phyloP scores from a whole-genome alignment of 2,329 filamentous ascomycete species.

The Calonectria pteridis region DNA sequence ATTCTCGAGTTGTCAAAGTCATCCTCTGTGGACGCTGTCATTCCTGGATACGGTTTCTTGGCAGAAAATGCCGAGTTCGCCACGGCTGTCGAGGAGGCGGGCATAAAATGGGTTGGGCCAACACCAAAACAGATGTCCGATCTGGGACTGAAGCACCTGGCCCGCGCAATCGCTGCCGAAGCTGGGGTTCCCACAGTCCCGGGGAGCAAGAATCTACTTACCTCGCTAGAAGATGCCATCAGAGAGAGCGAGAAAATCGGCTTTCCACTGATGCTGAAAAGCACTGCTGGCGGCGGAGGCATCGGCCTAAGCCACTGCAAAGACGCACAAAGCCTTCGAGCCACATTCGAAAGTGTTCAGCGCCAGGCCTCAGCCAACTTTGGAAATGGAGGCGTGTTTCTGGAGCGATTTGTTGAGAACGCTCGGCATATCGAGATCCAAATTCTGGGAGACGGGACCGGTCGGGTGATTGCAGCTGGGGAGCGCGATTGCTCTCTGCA shows the following conservation, averaged over 20 bases:
- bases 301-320: slow-evolving; percentile 56
- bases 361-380: slow-evolving; percentile 57
- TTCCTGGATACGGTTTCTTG: slow-evolving; percentile 77
- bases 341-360: slow-evolving; percentile 53
- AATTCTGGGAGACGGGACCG: slow-evolving; percentile 60
- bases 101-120: slow-evolving; percentile 72
- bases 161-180: slow-evolving; percentile 48
- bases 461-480: slow-evolving; percentile 54
- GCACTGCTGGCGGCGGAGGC: slow-evolving; percentile 61
- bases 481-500: slow-evolving; percentile 66
- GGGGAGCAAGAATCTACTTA: slow-evolving; percentile 46
- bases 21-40: slow-evolving; percentile 66
- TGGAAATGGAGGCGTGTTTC: slow-evolving; percentile 54
- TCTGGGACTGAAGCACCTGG: slow-evolving; percentile 54
- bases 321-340: slow-evolving; percentile 45
- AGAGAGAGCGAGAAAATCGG: slow-evolving; percentile 46
- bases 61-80: slow-evolving; percentile 75
- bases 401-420: slow-evolving; percentile 57
- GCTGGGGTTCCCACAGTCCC: slow-evolving; percentile 52
- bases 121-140: slow-evolving; percentile 57
- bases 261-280: slow-evolving; percentile 61
- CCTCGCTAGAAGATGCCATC: slow-evolving; percentile 44
- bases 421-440: slow-evolving; percentile 64
- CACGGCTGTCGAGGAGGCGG: slow-evolving; percentile 61
- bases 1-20: slow-evolving; percentile 66